Base-by-base conservation (phyloP, 225 moss, liverwort and hornwort genomes). In the Marchantia paleacea region DNA sequence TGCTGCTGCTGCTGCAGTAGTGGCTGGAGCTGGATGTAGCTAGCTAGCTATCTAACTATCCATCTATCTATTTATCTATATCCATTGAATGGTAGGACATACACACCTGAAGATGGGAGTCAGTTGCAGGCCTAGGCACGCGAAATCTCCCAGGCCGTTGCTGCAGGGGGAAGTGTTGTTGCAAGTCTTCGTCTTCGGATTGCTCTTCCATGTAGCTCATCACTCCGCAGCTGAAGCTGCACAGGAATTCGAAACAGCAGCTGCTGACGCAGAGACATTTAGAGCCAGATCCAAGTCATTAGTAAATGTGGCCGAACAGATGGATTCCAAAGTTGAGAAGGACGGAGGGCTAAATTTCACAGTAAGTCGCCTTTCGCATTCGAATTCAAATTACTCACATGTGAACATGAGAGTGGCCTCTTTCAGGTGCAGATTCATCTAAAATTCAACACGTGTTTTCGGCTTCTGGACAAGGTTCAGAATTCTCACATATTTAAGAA, bases 331-430 rank as follows among this genome's bases (percentile, higher is more conserved):
- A 52, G 52, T 26, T 52, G 12, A 53, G 5, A 52, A 25, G 68
- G 68, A 68, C 11, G n/a, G 48, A 73, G 26, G 25, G 52, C 73
- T 73, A 52, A 73, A 73, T n/a, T 73, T 73, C n/a, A 73, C 73
- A 10, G 73, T 73, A 52, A 73, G 73, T 73, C 12, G 49, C 52
- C 52, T 24, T 52, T 73, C 52, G 49, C 47, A 18, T 48, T n/a
- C 19, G 4, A 53, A 53, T 22, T 73, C 12, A 48, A 49, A 22
- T 11, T 72, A 14, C 71, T 47, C 47, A 14, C 1, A 16, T 19
- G 10, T 3, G 47, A 22, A 30, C 29, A 14, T 66, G 22, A 7
- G 61, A 18, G 22, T 62, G 7, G 16, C 1, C 8, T 18, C 22
- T 62, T 20, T 18, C 61, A 16, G 16, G 61, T 22, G 7, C 7